These are phyloP conservation scores for Diaporthe nobilis DNA, from an alignment of 2,329 filamentous ascomycete genomes.

Conservation along the genomic window DNA sequence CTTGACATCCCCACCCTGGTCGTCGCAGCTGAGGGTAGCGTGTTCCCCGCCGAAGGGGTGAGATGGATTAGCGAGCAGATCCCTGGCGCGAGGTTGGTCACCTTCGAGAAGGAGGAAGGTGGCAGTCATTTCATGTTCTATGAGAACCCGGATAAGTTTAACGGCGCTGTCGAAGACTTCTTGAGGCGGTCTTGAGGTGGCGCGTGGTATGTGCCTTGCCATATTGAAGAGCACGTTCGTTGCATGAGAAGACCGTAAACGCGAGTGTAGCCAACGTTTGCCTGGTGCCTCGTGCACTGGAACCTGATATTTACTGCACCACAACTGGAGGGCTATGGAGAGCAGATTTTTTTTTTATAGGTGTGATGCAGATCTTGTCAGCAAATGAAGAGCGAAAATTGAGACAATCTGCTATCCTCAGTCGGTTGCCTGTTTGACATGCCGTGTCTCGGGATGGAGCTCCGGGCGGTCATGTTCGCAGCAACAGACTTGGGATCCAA, in stretches of 20 bases:
- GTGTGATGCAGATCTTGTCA: background rate
- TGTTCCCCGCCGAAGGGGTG: conserved; percentile 38
- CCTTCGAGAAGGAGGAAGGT: conserved; percentile 50
- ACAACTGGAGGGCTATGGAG: background rate
- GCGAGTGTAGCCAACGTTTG: too few species aligned
- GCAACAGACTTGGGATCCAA: too few species aligned
- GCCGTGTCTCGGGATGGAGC: too few species aligned
- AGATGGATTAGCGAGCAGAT: conserved; percentile 50
- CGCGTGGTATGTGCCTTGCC: background rate
- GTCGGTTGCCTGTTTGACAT: too few species aligned
- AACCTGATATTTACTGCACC: background rate
- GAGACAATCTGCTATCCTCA: too few species aligned
- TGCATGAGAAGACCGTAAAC: background rate
- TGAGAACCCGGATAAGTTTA: conserved; percentile 52
- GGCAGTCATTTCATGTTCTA: conserved; percentile 53
- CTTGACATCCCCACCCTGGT: conserved; percentile 50
- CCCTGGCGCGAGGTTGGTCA: conserved; percentile 44
- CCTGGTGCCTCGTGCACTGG: background rate
- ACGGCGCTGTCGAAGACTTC: conserved; percentile 50
- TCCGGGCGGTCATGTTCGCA: background rate
- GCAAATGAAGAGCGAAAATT: background rate
- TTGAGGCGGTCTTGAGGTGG: background rate
- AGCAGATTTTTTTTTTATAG: too few species aligned
- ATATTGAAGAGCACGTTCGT: background rate
- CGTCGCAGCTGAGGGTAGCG: conserved; percentile 42